A percentile compares a stretch with the other conserved stretches of the same genome.
Conservation (phyloP, 2,329 filamentous ascomycete genomes). For the Stagonosporopsis vannaccii region DNA sequence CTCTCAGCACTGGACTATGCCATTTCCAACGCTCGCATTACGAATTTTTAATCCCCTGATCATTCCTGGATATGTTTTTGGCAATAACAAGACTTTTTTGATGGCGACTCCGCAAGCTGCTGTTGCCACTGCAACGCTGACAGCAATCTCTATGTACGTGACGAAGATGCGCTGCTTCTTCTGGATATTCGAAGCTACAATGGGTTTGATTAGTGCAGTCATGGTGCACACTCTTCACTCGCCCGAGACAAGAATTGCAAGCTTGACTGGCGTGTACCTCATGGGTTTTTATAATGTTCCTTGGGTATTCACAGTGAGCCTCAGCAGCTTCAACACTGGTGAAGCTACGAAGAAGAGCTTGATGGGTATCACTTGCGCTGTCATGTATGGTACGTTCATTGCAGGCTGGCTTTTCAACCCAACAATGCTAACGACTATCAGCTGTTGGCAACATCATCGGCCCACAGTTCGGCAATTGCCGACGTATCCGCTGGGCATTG, state of each 20-base stretch:
- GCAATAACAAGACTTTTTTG: neutral
- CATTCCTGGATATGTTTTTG: conserved; percentile 1
- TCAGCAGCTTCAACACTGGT: conserved; percentile 5
- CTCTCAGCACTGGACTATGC: neutral
- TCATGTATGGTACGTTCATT: neutral
- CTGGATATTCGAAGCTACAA: conserved; percentile 1
- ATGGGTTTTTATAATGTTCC: conserved; percentile 11
- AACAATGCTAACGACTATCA: neutral
- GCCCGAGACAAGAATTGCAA: neutral
- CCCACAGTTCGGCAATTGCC: conserved; percentile 3
- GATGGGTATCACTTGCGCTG: neutral
- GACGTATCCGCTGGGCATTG: neutral
- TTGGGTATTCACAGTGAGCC: conserved; percentile 3
- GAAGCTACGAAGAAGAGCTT: conserved; percentile 5
- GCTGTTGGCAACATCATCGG: conserved; percentile 5
- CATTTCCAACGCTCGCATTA: conserved; percentile 5
- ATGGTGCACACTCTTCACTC: conserved; percentile 2
- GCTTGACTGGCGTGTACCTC: no score
- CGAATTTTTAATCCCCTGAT: conserved; percentile 8
- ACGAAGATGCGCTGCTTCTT: conserved; percentile 4
- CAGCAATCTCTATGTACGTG: conserved; percentile 1
- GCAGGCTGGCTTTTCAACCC: no score
- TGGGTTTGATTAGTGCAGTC: neutral
- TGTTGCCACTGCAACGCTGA: neutral
- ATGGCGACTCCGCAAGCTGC: conserved; percentile 4